Percentiles rank a stretch among this genome's conserved stretches.
These are phyloP conservation scores for Amphichorda felina DNA, from an alignment of 2,329 filamentous ascomycete genomes.

Conservation along the genomic window DNA sequence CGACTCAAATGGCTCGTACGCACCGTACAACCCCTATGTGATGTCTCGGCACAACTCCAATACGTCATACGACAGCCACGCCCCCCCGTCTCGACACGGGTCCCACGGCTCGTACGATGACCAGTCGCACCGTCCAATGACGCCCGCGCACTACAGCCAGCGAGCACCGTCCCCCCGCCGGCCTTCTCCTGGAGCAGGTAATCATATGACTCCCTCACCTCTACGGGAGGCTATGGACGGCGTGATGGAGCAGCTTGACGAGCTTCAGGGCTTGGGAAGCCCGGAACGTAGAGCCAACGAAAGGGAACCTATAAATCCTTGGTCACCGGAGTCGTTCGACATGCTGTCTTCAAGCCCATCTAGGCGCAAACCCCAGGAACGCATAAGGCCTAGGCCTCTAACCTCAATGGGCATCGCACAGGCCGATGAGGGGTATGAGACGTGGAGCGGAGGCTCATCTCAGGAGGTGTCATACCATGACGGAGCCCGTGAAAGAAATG, in stretches of 20 bases:
- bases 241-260: constrained; percentile 89
- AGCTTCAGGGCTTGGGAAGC: constrained; percentile 39
- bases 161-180: constrained; percentile 48
- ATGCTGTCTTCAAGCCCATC: constrained; percentile 24
- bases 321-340: constrained; percentile 84
- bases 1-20: constrained; percentile 24
- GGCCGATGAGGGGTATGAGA: constrained; percentile 50
- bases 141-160: constrained; percentile 30
- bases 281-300: not conserved
- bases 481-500: constrained; percentile 28
- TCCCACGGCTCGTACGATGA: constrained; percentile 20
- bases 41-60: constrained; percentile 22
- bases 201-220: constrained; percentile 75
- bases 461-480: constrained; percentile 30
- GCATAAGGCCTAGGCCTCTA: constrained; percentile 33
- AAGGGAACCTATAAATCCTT: constrained; percentile 55
- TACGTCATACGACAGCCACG: constrained; percentile 16
- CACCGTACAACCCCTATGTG: constrained; percentile 13
- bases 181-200: constrained; percentile 24
- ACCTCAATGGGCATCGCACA: constrained; percentile 62
- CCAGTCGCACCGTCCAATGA: constrained; percentile 24
- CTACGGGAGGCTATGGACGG: constrained; percentile 94
- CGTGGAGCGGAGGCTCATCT: constrained; percentile 42
- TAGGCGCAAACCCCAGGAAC: constrained; percentile 12
- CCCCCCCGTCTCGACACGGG: constrained; percentile 20